Conservation (phyloP, 2,329 filamentous ascomycete species). For the Fusarium nanum region DNA sequence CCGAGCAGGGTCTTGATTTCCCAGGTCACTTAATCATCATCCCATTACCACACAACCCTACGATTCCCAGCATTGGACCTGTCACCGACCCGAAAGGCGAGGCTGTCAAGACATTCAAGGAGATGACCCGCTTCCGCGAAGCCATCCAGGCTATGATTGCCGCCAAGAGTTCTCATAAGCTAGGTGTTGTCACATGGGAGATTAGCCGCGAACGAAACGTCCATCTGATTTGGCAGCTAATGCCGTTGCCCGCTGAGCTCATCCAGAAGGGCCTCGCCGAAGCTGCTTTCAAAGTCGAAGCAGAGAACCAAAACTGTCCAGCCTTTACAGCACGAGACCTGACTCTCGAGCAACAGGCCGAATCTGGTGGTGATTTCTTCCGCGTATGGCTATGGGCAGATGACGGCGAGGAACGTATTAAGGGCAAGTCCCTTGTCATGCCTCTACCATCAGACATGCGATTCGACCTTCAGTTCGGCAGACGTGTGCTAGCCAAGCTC, state of each 20-base stretch:
- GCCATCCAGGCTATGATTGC: slow-evolving; percentile 83
- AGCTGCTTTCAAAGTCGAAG: slow-evolving; percentile 88
- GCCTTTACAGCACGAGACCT: slow-evolving; percentile 62
- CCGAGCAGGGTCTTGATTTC: slow-evolving; percentile 73
- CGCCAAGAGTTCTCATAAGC: slow-evolving; percentile 63
- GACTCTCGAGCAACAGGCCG: slow-evolving; percentile 61
- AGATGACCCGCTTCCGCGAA: slow-evolving; percentile 86
- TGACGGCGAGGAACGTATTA: slow-evolving; percentile 64
- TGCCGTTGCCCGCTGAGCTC: slow-evolving; percentile 77
- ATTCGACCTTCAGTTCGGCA: slow-evolving; percentile 92
- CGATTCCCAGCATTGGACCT: slow-evolving; percentile 74
- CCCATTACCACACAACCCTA: slow-evolving; percentile 83
- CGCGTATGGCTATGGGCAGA: slow-evolving; percentile 83
- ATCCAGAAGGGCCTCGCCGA: slow-evolving; percentile 82
- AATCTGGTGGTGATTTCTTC: slow-evolving; percentile 75
- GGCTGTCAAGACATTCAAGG: slow-evolving; percentile 72
- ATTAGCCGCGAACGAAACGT: slow-evolving; percentile 85
- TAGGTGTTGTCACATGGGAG: slow-evolving; percentile 92
- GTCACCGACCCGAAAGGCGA: slow-evolving; percentile 62
- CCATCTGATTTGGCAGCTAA: slow-evolving; percentile 93
- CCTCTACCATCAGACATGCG: slow-evolving; percentile 76
- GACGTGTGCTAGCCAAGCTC: slow-evolving; percentile 88
- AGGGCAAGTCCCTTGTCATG: slow-evolving; percentile 76
- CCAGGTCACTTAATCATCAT: slow-evolving; percentile 93
- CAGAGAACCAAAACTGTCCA: slow-evolving; percentile 75